These are phyloP conservation scores for Plasmodium cynomolgi DNA, from an alignment of 169 alveolate species.

Conservation along the genomic window DNA sequence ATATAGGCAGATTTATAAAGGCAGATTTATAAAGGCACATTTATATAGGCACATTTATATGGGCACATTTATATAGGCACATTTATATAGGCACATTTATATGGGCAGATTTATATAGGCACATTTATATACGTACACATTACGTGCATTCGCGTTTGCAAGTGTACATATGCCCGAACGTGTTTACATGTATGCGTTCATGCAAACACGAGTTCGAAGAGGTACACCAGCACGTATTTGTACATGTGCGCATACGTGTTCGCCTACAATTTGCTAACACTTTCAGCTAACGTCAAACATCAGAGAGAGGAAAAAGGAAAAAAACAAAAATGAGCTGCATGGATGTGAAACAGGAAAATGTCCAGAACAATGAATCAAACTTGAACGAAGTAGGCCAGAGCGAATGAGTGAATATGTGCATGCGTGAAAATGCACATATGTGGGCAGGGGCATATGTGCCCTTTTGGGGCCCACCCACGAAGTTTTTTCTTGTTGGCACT, in stretches of 20 bases:
- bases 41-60: neutral
- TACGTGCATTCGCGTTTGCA: neutral
- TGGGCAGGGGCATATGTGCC: neutral
- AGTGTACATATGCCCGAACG: neutral
- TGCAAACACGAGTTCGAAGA: neutral
- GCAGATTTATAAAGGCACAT: neutral
- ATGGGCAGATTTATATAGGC: neutral
- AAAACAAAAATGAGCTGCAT: conserved; percentile 56
- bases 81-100: neutral
- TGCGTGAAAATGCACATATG: neutral
- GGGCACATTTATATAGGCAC: neutral
- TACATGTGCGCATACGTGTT: neutral
- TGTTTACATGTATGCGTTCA: neutral
- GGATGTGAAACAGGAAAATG: conserved; percentile 44
- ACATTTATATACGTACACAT: neutral
- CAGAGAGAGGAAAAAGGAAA: neutral
- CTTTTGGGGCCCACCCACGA: neutral
- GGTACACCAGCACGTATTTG: neutral
- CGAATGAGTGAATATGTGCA: neutral
- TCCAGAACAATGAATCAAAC: conserved; percentile 41
- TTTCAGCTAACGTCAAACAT: neutral
- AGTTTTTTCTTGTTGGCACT: neutral
- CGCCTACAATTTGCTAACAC: neutral
- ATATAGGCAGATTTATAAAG: neutral
- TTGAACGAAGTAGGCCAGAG: conserved; percentile 17